phyloP scores from a whole-genome alignment of 2,329 filamentous ascomycete genomes.

The Talaromyces piceae region DNA sequence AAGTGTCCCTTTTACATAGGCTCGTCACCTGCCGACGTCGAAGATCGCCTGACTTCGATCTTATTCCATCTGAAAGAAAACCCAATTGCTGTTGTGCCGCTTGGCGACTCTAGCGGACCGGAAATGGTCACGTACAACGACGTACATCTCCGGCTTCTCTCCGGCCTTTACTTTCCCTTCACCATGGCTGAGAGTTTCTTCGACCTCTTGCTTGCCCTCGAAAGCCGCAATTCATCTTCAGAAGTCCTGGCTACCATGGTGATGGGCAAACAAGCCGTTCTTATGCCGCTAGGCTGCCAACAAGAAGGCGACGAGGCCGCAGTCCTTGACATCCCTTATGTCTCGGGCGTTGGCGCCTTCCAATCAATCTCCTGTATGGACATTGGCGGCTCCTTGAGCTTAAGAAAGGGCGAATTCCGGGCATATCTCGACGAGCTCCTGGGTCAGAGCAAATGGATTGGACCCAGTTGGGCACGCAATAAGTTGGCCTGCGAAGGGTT shows the following conservation, averaged over 20 bases:
- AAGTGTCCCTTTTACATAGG: conserved; percentile 5
- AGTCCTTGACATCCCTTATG: conserved; percentile 1
- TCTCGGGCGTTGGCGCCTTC: conserved; percentile 3
- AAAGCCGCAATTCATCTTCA: conserved; percentile 3
- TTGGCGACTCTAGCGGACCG: not conserved
- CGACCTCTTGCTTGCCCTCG: not conserved
- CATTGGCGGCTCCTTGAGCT: conserved; percentile 1
- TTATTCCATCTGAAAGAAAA: conserved; percentile 1
- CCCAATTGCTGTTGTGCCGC: conserved; percentile 1
- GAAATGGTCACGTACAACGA: conserved; percentile 5
- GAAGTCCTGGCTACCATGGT: not conserved
- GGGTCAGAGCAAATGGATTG: conserved; percentile 3
- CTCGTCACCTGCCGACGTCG: conserved; percentile 1
- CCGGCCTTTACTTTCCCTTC: conserved; percentile 2
- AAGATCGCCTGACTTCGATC: not conserved
- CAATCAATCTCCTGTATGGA: conserved; percentile 6
- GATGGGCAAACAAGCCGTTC: not conserved
- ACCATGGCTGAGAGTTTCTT: conserved; percentile 4
- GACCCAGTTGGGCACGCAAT: conserved; percentile 4
- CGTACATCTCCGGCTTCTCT: conserved; percentile 1
- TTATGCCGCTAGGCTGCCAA: not conserved
- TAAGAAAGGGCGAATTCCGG: not conserved
- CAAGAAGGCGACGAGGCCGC: not conserved
- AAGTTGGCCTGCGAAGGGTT: conserved; percentile 3
- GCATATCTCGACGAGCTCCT: not conserved